Percentiles rank a stretch among this genome's conserved stretches.
These are phyloP conservation scores for Hymenoscyphus fraxineus DNA, from an alignment of 2,329 filamentous ascomycete species.

Conservation along the genomic window DNA sequence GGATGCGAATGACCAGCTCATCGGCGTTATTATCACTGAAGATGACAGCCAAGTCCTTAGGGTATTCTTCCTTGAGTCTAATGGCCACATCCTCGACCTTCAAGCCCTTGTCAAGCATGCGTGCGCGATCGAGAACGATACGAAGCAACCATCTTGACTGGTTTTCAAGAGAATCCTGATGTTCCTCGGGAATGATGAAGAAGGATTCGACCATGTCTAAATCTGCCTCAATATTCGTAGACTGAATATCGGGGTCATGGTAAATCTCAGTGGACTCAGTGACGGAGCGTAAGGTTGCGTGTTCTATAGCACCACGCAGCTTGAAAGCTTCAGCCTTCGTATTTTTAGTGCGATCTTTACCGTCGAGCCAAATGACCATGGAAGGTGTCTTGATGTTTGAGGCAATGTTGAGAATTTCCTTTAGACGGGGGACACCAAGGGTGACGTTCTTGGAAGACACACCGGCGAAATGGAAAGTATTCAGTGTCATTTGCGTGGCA, in stretches of 20 bases:
- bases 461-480: slow-evolving; percentile 99
- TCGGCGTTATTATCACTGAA: slow-evolving; percentile 98
- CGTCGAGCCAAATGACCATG: slow-evolving; percentile 85
- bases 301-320: slow-evolving; percentile 85
- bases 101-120: slow-evolving; percentile 91
- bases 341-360: slow-evolving; percentile 43
- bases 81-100: slow-evolving; percentile 86
- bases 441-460: slow-evolving; percentile 99
- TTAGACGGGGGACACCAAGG: slow-evolving; percentile 95
- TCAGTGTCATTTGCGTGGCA: slow-evolving; percentile 98
- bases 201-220: slow-evolving; percentile 94
- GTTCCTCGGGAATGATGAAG: slow-evolving; percentile 87
- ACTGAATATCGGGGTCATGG: slow-evolving; percentile 87
- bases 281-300: slow-evolving; percentile 88
- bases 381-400: slow-evolving; percentile 98
- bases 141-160: slow-evolving; percentile 96
- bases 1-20: slow-evolving; percentile 88
- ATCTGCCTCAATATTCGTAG: slow-evolving; percentile 83
- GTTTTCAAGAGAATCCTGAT: slow-evolving; percentile 55
- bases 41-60: slow-evolving; percentile 81
- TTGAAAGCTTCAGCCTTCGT: slow-evolving; percentile 79
- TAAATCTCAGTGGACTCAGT: slow-evolving; percentile 93
- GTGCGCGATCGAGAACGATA: slow-evolving; percentile 87
- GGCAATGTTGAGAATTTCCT: slow-evolving; percentile 98
- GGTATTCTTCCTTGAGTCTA: slow-evolving; percentile 86